Conservation (phyloP, 129 eudicot species). For the Kitagawia praeruptora region DNA sequence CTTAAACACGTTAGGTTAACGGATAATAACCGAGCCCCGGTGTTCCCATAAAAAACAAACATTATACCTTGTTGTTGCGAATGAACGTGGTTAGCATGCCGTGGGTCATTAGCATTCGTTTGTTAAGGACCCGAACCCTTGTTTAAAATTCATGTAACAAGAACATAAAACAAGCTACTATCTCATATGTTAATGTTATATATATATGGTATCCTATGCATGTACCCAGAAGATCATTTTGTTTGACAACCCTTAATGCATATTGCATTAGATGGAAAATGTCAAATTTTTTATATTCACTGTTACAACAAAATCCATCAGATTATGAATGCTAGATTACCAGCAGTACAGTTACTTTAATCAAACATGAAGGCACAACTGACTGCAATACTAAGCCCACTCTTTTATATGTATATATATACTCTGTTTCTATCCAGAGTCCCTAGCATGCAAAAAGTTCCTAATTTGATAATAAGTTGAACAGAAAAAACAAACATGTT, state of each 20-base stretch:
- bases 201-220: neutral
- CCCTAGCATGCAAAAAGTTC: conserved; percentile 19
- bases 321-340: neutral
- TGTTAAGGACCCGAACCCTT: no score
- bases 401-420: neutral
- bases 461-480: conserved; percentile 1
- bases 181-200: neutral
- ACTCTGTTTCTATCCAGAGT: conserved; percentile 5
- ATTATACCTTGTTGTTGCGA: no score
- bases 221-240: neutral
- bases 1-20: no score
- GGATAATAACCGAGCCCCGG: no score
- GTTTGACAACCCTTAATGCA: neutral
- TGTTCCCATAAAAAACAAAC: no score
- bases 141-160: no score
- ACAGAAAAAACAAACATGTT: conserved; percentile 12
- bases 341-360: neutral
- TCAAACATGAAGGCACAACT: neutral
- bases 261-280: neutral
- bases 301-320: conserved; percentile 1
- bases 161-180: neutral
- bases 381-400: conserved; percentile 13
- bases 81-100: no score
- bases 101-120: no score
- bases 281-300: neutral